Evolutionary conservation across 495 filamentous ascomycete genomes (phyloP).

Genomic region (Xylaria bambusicola): DNA sequence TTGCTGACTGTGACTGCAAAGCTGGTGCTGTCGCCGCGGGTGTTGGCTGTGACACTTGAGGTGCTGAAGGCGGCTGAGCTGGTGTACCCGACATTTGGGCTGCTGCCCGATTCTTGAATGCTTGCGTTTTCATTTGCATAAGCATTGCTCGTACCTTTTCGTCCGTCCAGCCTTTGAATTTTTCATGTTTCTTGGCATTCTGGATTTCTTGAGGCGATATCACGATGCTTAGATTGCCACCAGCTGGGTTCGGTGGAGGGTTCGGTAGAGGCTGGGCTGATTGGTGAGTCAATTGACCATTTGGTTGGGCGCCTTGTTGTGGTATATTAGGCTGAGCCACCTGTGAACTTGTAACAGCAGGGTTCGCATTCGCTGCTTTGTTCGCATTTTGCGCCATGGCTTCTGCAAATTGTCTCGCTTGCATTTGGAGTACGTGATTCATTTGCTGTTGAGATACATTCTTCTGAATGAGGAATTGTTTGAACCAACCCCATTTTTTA

Average conservation of each 20-base stretch:
- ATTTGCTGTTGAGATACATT: constrained; percentile 41
- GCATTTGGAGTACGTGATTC: constrained; percentile 51
- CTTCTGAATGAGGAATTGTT: constrained; percentile 59
- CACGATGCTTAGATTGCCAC: too few relatives aligned
- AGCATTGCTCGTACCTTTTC: constrained; percentile 52
- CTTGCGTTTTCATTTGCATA: constrained; percentile 30
- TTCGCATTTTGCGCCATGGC: too few relatives aligned
- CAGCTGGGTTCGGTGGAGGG: constrained; percentile 25
- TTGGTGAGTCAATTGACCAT: constrained; percentile 24
- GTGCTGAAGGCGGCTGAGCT: constrained; percentile 15
- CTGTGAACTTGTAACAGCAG: constrained; percentile 21
- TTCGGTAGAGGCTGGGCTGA: constrained; percentile 25
- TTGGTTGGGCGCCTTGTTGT: constrained; percentile 45
- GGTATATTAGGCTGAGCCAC: constrained; percentile 25
- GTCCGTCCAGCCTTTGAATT: constrained; percentile 48
- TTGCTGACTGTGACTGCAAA: constrained; percentile 6
- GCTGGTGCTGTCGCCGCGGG: constrained; percentile 40
- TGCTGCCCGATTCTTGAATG: constrained; percentile 32
- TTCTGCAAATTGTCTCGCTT: constrained; percentile 61
- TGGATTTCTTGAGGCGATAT: constrained; percentile 54
- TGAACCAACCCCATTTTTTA: constrained; percentile 74
- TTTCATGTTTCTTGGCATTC: constrained; percentile 39
- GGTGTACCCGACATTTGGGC: constrained; percentile 21
- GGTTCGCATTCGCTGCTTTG: constrained; percentile 33
- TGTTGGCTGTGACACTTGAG: constrained; percentile 39